Percentiles rank a stretch among this genome's conserved stretches.
Evolutionary conservation across 139 green algal genomes (phyloP).

Genomic region (Nannochloris sp.): DNA sequence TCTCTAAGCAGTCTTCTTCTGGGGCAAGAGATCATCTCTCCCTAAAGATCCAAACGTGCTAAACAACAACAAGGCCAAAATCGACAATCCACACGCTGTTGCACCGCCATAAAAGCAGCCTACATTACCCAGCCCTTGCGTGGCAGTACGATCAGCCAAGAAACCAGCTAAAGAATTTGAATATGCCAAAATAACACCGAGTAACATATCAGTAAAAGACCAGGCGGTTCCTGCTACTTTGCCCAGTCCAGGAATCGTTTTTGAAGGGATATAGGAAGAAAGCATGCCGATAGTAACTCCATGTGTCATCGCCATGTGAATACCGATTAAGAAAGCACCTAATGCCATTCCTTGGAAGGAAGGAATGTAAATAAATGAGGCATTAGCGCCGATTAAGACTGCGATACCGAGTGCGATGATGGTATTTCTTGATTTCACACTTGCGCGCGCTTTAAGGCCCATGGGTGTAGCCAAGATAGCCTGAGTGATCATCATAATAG

Average conservation of each 20-base stretch:
- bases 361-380: slow-evolving; percentile 34
- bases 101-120: slow-evolving; percentile 70
- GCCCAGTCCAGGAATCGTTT: slow-evolving; percentile 49
- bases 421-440: slow-evolving; percentile 47
- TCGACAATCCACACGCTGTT: slow-evolving; percentile 36
- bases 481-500: slow-evolving; percentile 59
- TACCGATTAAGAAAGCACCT: slow-evolving; percentile 50
- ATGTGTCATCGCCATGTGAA: slow-evolving; percentile 83
- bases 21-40: slow-evolving; percentile 27
- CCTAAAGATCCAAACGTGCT: slow-evolving; percentile 50
- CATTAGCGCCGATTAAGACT: slow-evolving; percentile 56
- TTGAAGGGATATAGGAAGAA: slow-evolving; percentile 56
- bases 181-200: slow-evolving; percentile 61
- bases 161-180: slow-evolving; percentile 61
- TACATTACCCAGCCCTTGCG: slow-evolving; percentile 47
- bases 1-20: no score
- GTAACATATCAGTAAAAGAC: slow-evolving; percentile 75
- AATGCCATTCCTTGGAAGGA: slow-evolving; percentile 53
- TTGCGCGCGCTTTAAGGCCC: slow-evolving; percentile 39
- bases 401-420: slow-evolving; percentile 57
- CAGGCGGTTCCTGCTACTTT: slow-evolving; percentile 65
- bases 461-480: slow-evolving; percentile 57
- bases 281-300: slow-evolving; percentile 66
- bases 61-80: slow-evolving; percentile 47
- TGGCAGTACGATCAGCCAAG: slow-evolving; percentile 49